Conservation (phyloP, 495 filamentous ascomycete species). For the Penicillium desertorum region DNA sequence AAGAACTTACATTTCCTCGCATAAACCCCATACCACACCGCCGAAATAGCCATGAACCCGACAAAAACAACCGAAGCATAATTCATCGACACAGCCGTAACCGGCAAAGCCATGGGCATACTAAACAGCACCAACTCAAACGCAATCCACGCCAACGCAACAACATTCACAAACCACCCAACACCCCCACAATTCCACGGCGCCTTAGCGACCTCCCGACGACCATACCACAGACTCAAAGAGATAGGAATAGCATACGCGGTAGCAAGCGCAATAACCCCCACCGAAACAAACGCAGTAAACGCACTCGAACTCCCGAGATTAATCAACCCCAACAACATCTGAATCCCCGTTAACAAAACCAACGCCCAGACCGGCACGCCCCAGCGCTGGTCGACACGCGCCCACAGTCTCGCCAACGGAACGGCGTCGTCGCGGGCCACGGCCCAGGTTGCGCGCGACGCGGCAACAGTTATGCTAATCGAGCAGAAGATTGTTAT, state of each 20-base stretch:
- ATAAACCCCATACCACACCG: constrained; percentile 47
- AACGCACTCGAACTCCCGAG: constrained; percentile 60
- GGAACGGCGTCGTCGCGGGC: constrained; percentile 55
- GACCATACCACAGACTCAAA: constrained; percentile 52
- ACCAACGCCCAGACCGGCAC: constrained; percentile 41
- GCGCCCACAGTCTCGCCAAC: constrained; percentile 34
- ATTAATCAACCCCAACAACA: constrained; percentile 60
- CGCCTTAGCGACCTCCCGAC: constrained; percentile 51
- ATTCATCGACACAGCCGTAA: constrained; percentile 53
- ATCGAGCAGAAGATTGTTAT: constrained; percentile 64
- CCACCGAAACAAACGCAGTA: constrained; percentile 63
- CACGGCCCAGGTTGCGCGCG: constrained; percentile 60
- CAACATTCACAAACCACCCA: constrained; percentile 55
- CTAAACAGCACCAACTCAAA: constrained; percentile 61
- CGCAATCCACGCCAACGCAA: constrained; percentile 59
- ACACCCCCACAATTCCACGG: constrained; percentile 57
- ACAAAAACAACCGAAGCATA: constrained; percentile 65
- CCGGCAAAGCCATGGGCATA: constrained; percentile 52
- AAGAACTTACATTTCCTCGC: constrained; percentile 44
- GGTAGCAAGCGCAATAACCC: constrained; percentile 58
- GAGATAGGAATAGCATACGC: constrained; percentile 60
- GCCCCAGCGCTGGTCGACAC: constrained; percentile 28
- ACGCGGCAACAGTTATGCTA: constrained; percentile 60
- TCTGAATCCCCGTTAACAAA: constrained; percentile 41
- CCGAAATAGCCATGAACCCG: constrained; percentile 48